A percentile compares a stretch with the other conserved stretches of the same genome.
Conservation (phyloP, 768 basidiomycete species). For the Hirschioporus abietinus region DNA sequence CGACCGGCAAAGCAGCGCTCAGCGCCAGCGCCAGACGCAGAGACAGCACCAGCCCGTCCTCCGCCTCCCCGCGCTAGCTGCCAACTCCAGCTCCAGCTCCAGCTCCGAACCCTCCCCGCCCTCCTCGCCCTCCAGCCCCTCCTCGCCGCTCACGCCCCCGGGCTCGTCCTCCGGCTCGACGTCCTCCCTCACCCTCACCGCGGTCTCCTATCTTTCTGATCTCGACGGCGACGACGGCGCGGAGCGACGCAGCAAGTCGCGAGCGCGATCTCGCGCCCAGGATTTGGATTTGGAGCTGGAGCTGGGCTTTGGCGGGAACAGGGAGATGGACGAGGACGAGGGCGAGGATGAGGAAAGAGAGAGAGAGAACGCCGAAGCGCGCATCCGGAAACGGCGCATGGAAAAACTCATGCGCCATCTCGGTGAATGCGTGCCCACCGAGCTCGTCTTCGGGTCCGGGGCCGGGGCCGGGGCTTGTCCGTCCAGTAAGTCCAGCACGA, state of each 20-base stretch:
- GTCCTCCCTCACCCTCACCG: background rate
- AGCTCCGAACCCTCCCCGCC: background rate
- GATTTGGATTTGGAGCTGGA: too few species aligned
- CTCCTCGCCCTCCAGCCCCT: background rate
- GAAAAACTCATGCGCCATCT: constrained; percentile 1
- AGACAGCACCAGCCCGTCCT: background rate
- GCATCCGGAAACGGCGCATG: background rate
- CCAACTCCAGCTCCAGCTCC: background rate
- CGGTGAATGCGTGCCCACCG: background rate
- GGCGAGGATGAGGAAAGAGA: too few species aligned
- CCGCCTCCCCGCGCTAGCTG: background rate
- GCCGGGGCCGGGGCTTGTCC: too few species aligned
- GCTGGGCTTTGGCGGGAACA: too few species aligned
- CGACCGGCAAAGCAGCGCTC: background rate
- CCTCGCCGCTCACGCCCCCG: background rate
- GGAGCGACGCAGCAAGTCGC: too few species aligned
- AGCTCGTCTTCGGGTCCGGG: constrained; percentile 5
- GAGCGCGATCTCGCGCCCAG: too few species aligned
- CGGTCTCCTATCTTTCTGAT: too few species aligned
- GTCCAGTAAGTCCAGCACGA: background rate
- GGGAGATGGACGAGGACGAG: background rate
- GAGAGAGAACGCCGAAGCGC: too few species aligned
- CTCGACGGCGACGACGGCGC: too few species aligned
- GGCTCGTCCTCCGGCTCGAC: background rate
- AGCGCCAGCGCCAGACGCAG: too few species aligned